Evolutionary conservation across 1,284 basidiomycete genomes (phyloP), one percentile per base, ranked within the genome.

Genomic region (Phellopilus nigrolimitatus): DNA sequence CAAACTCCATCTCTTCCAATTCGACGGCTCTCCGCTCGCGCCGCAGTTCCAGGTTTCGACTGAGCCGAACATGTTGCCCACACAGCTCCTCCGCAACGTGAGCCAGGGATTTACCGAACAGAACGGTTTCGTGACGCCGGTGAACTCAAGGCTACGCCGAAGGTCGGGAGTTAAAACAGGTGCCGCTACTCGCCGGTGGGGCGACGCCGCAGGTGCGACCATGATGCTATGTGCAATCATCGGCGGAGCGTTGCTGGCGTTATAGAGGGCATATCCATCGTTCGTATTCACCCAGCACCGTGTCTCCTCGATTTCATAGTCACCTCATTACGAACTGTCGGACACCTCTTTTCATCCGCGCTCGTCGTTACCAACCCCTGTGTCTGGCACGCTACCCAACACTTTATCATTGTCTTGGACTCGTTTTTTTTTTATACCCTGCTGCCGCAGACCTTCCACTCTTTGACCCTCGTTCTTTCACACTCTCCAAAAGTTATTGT

Each of bases 61-160:
- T 13, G 72, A 75, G 5, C 82, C 84, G 21, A 80, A 75, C 63
- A 87, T 88, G 83, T 69, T 84, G 15, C 84, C 85, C 13, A 81
- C 77, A 15, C 65, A 64, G 54, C 37, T 61, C 39, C 68, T 84
- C 50, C 68, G 77, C 55, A 82, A 82, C 61, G 64, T 70, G 10
- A 66, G 69, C 12, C 3, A 43, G n/a, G 45, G 22, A 19, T 56
- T 56, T 34, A 43, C 45, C 8, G 44, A 22, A 6, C 49, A 52
- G 33, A 39, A 56, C 38, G 54, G 54, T 8, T 52, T 56, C 34
- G 50, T 52, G 3, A 21, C 22, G 12, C 47, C 54, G 40, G 54
- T 45, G 6, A 38, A 49, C 21, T 33, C 41, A 12, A 31, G 12
- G 34, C 19, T 47, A n/a, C n/a, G n/a, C 15, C 15, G 37, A 38